phyloP scores from a whole-genome alignment of 2,329 filamentous ascomycete species.

The Cladosporium sphaerospermum region DNA sequence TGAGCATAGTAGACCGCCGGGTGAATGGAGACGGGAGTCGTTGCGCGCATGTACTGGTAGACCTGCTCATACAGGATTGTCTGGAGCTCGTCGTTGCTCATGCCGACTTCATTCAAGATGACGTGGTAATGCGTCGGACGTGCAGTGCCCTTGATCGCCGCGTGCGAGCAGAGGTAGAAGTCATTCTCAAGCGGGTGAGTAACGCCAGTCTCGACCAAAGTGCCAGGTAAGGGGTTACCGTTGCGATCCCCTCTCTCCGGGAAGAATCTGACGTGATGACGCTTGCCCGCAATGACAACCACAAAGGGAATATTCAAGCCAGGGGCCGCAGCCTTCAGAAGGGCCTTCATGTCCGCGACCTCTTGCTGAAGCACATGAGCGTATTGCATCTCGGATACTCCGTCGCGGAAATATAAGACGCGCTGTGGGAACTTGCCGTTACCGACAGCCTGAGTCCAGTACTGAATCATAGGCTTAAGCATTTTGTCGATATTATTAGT shows the following conservation, averaged over 20 bases:
- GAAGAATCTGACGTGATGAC: conserved; percentile 91
- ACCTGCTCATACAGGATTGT: conserved; percentile 91
- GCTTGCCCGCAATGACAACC: conserved; percentile 84
- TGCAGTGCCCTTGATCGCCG: conserved; percentile 88
- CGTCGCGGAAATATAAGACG: conserved; percentile 89
- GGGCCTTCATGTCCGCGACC: conserved; percentile 60
- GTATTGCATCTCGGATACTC: conserved; percentile 84
- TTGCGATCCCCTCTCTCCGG: conserved; percentile 70
- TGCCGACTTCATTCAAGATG: conserved; percentile 70
- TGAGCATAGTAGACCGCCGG: conserved; percentile 97
- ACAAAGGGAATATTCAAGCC: conserved; percentile 61
- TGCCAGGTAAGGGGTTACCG: conserved; percentile 77
- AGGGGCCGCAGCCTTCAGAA: conserved; percentile 30
- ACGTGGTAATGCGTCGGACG: conserved; percentile 82
- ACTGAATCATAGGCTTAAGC: conserved; percentile 49
- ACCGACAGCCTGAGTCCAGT: conserved; percentile 57
- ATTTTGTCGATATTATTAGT: conserved; percentile 61
- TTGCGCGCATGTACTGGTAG: conserved; percentile 84
- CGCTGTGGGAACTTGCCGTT: conserved; percentile 57
- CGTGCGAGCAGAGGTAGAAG: conserved; percentile 67
- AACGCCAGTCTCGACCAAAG: conserved; percentile 80
- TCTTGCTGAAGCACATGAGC: conserved; percentile 73
- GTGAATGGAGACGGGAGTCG: conserved; percentile 80
- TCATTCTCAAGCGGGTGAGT: conserved; percentile 88
- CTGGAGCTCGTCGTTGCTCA: conserved; percentile 64